These are phyloP conservation scores for Syzygium oleosum DNA, from an alignment of 345 rosid species.

Conservation along the genomic window DNA sequence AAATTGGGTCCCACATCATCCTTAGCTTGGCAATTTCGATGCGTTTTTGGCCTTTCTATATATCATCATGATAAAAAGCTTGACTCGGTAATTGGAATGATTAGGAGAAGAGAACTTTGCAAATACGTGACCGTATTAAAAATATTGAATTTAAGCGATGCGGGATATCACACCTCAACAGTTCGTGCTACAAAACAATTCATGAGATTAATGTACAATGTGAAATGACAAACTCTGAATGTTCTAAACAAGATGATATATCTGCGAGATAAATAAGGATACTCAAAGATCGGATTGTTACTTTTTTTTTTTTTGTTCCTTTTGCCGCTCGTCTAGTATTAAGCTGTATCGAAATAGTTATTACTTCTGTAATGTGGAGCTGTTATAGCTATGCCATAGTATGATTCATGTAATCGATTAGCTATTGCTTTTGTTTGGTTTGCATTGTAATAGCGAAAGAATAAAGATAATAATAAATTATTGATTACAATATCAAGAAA, in stretches of 20 bases:
- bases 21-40: not conserved
- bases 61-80: not conserved
- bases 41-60: not conserved
- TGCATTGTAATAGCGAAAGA: not conserved
- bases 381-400: not conserved
- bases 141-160: not conserved
- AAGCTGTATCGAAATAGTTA: not conserved
- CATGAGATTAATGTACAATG: not conserved
- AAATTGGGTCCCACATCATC: not conserved
- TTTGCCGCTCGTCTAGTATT: not conserved
- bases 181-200: not conserved
- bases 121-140: not conserved
- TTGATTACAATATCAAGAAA: not conserved
- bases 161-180: not conserved
- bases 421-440: not conserved
- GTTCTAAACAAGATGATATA: not conserved
- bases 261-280: not conserved
- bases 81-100: not conserved
- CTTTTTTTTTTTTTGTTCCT: not conserved
- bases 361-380: not conserved
- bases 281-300: not conserved
- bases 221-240: not conserved
- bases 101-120: not conserved
- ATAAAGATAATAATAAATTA: not conserved
- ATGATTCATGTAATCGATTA: not conserved